phyloP scores from a whole-genome alignment of 1,284 basidiomycete genomes.

The Rhizoctonia solani region DNA sequence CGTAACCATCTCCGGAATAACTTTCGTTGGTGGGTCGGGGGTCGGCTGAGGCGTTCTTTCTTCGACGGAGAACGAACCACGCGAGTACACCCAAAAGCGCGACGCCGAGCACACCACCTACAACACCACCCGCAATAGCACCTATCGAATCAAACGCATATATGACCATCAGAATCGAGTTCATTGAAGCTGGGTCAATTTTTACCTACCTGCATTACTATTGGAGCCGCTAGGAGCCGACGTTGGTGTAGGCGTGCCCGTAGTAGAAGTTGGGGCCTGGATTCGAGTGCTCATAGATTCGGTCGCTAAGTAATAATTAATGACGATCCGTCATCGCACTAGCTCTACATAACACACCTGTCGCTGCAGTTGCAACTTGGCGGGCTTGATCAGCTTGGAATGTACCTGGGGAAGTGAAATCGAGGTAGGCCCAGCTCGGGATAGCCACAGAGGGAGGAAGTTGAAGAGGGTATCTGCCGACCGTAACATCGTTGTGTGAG shows the following conservation, averaged over 20 bases:
- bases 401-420: constrained; percentile 7
- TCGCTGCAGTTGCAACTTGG: not conserved
- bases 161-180: not conserved
- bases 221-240: not conserved
- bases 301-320: not conserved
- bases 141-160: constrained; percentile 21
- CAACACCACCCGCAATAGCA: constrained; percentile 43
- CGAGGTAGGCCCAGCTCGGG: constrained; percentile 30
- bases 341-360: no score
- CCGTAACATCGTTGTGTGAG: not conserved
- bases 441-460: constrained; percentile 11
- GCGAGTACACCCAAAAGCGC: constrained; percentile 38
- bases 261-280: not conserved
- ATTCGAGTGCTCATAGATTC: constrained; percentile 19
- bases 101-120: constrained; percentile 41
- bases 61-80: constrained; percentile 37
- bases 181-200: not conserved
- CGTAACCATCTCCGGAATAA: not conserved
- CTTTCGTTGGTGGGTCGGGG: no score
- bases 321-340: no score
- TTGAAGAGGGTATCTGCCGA: constrained; percentile 10
- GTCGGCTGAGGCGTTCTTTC: not conserved
- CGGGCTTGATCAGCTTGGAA: constrained; percentile 10
- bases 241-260: not conserved
- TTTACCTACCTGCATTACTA: constrained; percentile 6